Evolutionary conservation across 106 monocot species (phyloP), one percentile per base, ranked within the genome.

Genomic region (Triglochin maritima): DNA sequence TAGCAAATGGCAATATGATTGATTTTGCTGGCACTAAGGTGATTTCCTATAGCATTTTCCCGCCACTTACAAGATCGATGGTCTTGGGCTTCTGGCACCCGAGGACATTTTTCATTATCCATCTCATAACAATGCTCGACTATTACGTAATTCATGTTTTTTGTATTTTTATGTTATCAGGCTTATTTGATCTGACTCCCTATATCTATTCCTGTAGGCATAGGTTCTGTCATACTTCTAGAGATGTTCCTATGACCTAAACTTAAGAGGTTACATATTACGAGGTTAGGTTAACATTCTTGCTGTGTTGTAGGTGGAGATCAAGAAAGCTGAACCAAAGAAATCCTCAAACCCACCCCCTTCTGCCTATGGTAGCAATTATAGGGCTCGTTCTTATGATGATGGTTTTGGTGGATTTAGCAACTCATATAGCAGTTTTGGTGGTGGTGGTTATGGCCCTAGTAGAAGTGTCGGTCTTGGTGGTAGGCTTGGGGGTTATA

Each of bases 251-350:
- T 12, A 63, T 9, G 66, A 9, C 8, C 29, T 50, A 54, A 52
- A 53, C 51, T 9, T 17, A 63, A 64, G 72, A 5, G 64, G 72
- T n/a, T 43, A 7, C 10, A 50, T 17, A 14, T 72, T 48, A 63
- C 45, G n/a, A 73, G 74, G 13, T 50, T 82, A 82, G 84, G 78
- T 84, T 82, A 71, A 79, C 74, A 47, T 74, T 84, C 17, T 82
- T 84, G 72, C 77, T 88, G 81, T 80, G 60, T 82, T 95, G 83
- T 86, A 98, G 96, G 96, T 98, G 77, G 96, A 98, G 80, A 82
- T 98, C 76, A 98, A 98, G 88, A 98, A 86, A 78, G 96, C 96
- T 75, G 91, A 98, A 80, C 96, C 91, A 80, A 98, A 92, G 88
- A 98, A 92, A 84, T 50, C 85, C 56, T 79, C 80, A 68, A 83